Evolutionary conservation across 139 green algal genomes (phyloP), one percentile per base, ranked within the genome.

Genomic region (Trebouxia sp.): DNA sequence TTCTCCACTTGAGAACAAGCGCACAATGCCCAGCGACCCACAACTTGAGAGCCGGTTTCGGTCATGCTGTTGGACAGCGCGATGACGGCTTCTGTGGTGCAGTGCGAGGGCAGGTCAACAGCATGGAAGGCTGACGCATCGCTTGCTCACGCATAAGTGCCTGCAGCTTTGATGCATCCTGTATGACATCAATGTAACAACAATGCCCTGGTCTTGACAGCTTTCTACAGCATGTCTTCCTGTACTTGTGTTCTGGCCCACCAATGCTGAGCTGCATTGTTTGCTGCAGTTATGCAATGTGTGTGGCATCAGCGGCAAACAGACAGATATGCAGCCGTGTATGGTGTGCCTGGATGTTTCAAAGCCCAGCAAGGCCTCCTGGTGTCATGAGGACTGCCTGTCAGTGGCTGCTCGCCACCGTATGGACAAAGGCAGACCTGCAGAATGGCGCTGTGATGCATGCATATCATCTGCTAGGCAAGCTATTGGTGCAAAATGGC

Each of bases 311-410:
- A 24, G 24, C 3, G 69, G 69, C 15, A 56, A 37, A 11, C 69
- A 77, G 42, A 51, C 69, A 56, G 69, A 77, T 26, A 77, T 77
- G 69, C 69, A 77, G 69, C 69, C 69, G 0, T 77, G 69, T 32
- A 26, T 56, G 69, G 69, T 41, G 69, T 77, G 69, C 39, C 69
- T 77, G 20, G 43, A 77, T 55, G 69, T 77, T 8, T 51, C 26
- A 11, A 55, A 53, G 38, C 24, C 42, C 22, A 53, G 69, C 41
- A 51, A 56, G 30, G 69, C n/a, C 17, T 3, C 43, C 11, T 77
- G 69, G 69, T 77, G 69, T 22, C 69, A 77, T n/a, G 69, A 77
- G 9, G n/a, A 41, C 26, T 77, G 69, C 24, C 39, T 77, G 11
- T 53, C 69, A 4, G 41, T 77, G 24, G 69, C 69, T 10, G 69